Evolutionary conservation across 768 basidiomycete species (phyloP).

Genomic region (Tulasnella calospora): DNA sequence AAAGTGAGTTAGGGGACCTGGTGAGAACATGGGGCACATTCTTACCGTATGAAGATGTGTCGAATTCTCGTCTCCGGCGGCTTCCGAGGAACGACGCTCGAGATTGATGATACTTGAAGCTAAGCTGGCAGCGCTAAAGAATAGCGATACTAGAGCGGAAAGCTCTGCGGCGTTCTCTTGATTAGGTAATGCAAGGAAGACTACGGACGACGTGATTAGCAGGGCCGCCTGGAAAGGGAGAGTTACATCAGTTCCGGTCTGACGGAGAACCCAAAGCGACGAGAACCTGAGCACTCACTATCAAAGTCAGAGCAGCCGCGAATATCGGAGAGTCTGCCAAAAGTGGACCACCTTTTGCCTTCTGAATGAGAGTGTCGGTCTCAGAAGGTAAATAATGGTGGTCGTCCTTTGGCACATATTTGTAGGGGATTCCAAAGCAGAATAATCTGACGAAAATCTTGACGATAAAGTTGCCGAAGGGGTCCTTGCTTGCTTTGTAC

Average conservation of each 20-base stretch:
- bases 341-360: neutral
- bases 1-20: neutral
- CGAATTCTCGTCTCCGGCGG: neutral
- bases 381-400: neutral
- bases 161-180: slow-evolving; percentile 14
- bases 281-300: neutral
- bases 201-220: slow-evolving; percentile 15
- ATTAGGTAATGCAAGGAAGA: slow-evolving; percentile 16
- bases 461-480: slow-evolving; percentile 48
- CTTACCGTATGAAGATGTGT: neutral
- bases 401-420: slow-evolving; percentile 43
- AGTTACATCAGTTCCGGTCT: neutral
- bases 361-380: neutral
- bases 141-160: slow-evolving; percentile 6
- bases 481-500: slow-evolving; percentile 35
- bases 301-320: slow-evolving; percentile 17
- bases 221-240: slow-evolving; percentile 1
- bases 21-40: neutral
- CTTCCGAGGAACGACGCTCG: neutral
- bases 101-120: slow-evolving; percentile 22
- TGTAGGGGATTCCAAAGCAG: slow-evolving; percentile 74
- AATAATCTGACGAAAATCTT: slow-evolving; percentile 59
- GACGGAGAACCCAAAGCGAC: neutral
- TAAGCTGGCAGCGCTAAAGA: slow-evolving; percentile 19
- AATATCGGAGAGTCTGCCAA: slow-evolving; percentile 20